Base-by-base conservation (phyloP, 2,329 filamentous ascomycete species). In the Cladophialophora yegresii region DNA sequence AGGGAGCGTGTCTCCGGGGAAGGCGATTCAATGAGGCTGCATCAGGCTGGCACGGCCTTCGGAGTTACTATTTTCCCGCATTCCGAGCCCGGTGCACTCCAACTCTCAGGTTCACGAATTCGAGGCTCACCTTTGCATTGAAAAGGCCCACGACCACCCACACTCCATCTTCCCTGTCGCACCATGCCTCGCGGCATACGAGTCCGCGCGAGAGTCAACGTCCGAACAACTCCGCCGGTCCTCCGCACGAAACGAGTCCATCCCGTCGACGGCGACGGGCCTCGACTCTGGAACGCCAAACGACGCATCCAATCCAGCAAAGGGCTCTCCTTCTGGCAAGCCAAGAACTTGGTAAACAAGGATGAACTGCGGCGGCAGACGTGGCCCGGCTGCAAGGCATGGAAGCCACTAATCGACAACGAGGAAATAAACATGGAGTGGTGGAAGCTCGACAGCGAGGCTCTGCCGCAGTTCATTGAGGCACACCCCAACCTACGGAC, bases 281-380 rank as follows among this genome's bases (percentile, higher is more conserved):
- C 69, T 13, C 62, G 64, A 62, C 63, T 71, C 45, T 71, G 64
- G 67, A 71, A 71, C 56, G 70, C 68, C 32, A 71, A 70, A 62
- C 58, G 68, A 59, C 53, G 65, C 40, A 69, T 70, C 32, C 62
- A 65, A 59, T 61, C 58, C 49, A 66, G 54, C 47, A 62, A 59
- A 33, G 67, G 64, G 10, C 51, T 69, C 6, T 9, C 45, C 12
- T 51, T 51, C 23, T 26, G 32, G 28, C 45, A 32, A 43, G 57
- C 57, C 22, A 32, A 33, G 20, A 50, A 30, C n/a, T 5, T 59
- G 45, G 57, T 59, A n/a, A 59, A 26, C 30, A 43, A 61, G 32
- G 40, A 47, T 22, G 40, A 61, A n/a, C 58, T 53, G 7, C 58
- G 50, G 36, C 20, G 28, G 23, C 40, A 32, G 47, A 28, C 51